Evolutionary conservation across 371 early-diverging fungal genomes (phyloP), one percentile per base, ranked within the genome.

Genomic region (Chytridium lagenaria): DNA sequence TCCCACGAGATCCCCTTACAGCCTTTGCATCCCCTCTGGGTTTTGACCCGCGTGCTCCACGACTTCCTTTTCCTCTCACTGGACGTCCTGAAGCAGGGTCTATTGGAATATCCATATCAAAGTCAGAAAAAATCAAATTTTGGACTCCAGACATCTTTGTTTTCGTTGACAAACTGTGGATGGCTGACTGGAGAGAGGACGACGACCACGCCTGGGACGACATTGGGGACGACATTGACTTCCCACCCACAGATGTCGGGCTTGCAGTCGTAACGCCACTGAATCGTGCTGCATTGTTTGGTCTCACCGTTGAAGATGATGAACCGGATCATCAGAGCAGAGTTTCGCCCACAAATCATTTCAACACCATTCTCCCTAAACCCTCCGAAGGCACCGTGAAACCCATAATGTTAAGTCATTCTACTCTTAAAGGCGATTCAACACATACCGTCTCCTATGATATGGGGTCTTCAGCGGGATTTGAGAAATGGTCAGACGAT

Each of bases 21-120:
- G 22, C 34, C 33, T 19, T 36, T 33, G 28, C 34, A 3, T 63
- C 63, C 7, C 31, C 52, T 34, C 59, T 73, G 10, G 73, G 73
- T 12, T 39, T 59, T 2, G 66, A 28, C 50, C 50, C 57, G 67
- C 23, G 28, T 33, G 72, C 44, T 28, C 39, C 65, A 22, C 63
- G 38, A 22, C 31, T 63, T 50, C 50, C 65, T 36, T 51, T 44
- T 22, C 63, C 30, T 66, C 30, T 51, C 37, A 38, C 52, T 52
- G 28, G 23, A 44, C 39, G 23, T 44, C 61, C 19, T 7, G 16
- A 10, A 23, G 26, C 5, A 5, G 55, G 55, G 26, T 52, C 55
- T 5, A 52, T 52, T 22, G 55, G 55, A 26, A 52, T 52, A 15
- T 52, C 44, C 44, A 44, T 44, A n/a, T n/a, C n/a, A n/a, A n/a